Conservation (phyloP, 257 asterid species). For the Ligustrum vulgare region DNA sequence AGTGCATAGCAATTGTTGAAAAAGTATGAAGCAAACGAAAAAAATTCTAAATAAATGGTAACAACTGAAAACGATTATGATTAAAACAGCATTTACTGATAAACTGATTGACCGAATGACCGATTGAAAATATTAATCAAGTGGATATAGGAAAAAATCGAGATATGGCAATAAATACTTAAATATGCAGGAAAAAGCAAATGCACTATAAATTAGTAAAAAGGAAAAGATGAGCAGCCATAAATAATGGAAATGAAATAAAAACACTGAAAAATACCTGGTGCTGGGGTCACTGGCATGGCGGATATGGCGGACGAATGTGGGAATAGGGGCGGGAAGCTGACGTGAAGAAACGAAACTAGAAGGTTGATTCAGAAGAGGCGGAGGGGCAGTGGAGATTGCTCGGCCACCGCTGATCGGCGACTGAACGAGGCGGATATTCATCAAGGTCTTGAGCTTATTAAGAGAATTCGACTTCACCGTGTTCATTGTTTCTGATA, state of each 20-base stretch:
- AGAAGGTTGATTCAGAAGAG: conserved; percentile 41
- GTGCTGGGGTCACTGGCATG: conserved; percentile 52
- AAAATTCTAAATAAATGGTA: background rate
- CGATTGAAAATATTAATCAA: background rate
- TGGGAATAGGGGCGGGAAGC: conserved; percentile 32
- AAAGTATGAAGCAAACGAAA: background rate
- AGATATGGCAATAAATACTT: conserved; percentile 5
- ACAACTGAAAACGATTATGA: background rate
- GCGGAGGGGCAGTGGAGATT: conserved; percentile 56
- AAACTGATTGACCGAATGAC: background rate
- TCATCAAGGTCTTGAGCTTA: conserved; percentile 41
- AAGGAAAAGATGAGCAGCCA: background rate
- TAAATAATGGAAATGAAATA: background rate
- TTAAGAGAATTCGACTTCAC: conserved; percentile 41
- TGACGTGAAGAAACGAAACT: conserved; percentile 24
- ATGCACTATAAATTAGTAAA: background rate
- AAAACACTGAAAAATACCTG: conserved; percentile 36
- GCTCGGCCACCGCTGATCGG: conserved; percentile 11
- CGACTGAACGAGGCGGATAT: conserved; percentile 34
- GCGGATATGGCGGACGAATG: conserved; percentile 66
- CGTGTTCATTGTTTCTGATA: conserved; percentile 39
- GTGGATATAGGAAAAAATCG: background rate
- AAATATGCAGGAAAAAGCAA: background rate
- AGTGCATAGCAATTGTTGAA: background rate
- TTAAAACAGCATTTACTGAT: background rate